A percentile compares a stretch with the other conserved stretches of the same genome.
phyloP scores from a whole-genome alignment of 495 filamentous ascomycete species.

The Trichoderma orchidacearum region DNA sequence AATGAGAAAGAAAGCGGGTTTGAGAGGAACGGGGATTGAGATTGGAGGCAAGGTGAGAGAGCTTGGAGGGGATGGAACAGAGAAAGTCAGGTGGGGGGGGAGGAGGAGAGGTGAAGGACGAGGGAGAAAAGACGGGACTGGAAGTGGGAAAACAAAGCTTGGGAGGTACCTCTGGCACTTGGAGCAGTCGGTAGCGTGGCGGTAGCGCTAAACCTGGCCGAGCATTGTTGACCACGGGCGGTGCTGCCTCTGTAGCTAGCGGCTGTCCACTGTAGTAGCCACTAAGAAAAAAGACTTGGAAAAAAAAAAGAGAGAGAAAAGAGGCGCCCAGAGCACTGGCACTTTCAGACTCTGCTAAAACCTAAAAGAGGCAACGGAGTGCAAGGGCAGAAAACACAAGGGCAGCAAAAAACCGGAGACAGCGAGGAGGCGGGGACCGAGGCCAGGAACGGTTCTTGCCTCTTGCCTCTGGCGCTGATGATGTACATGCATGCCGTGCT shows the following conservation, averaged over 20 bases:
- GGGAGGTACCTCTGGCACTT: too few relatives aligned
- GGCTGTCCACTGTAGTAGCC: not conserved
- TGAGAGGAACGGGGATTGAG: not conserved
- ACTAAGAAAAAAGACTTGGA: too few relatives aligned
- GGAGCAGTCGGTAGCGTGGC: too few relatives aligned
- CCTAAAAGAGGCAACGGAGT: not conserved
- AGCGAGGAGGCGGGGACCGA: not conserved
- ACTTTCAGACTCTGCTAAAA: not conserved
- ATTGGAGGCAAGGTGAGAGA: conserved; percentile 1
- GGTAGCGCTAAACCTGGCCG: too few relatives aligned
- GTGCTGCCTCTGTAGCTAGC: not conserved
- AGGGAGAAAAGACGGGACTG: not conserved
- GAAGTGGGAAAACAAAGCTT: too few relatives aligned
- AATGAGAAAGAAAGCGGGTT: not conserved
- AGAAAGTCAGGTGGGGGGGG: not conserved
- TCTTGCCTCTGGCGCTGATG: not conserved
- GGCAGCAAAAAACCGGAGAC: not conserved
- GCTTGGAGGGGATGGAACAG: not conserved
- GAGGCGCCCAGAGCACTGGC: not conserved
- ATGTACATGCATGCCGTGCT: not conserved
- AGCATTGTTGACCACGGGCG: too few relatives aligned
- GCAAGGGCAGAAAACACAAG: not conserved
- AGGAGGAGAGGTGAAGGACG: not conserved
- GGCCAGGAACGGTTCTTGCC: not conserved
- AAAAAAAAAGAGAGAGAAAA: too few relatives aligned